phyloP scores from a whole-genome alignment of 805 yeast genomes.

The Millerozyma miso region DNA sequence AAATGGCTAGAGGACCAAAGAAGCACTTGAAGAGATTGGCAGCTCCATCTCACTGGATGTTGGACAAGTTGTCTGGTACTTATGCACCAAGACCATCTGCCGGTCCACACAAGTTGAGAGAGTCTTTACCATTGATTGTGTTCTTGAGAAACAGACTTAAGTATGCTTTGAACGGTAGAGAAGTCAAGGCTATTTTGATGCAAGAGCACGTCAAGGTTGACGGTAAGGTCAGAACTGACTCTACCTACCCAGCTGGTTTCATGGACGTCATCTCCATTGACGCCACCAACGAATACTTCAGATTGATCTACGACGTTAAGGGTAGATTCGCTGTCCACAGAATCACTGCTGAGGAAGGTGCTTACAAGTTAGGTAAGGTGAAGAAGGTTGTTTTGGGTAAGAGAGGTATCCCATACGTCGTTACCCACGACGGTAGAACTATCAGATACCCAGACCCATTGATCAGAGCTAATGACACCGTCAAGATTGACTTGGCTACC shows the following conservation, averaged over 20 bases:
- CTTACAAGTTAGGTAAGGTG: conserved; percentile 97
- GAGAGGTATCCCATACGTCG: conserved; percentile 97
- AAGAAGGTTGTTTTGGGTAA: conserved; percentile 98
- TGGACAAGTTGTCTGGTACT: conserved; percentile 99
- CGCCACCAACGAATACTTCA: conserved; percentile 99
- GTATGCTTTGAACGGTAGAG: conserved; percentile 99
- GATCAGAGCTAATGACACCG: conserved; percentile 96
- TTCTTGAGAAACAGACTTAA: conserved; percentile 98
- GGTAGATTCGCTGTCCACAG: conserved; percentile 99
- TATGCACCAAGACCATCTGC: conserved; percentile 99
- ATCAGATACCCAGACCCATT: conserved; percentile 99
- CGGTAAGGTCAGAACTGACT: conserved; percentile 98
- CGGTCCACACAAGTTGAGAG: conserved; percentile 99
- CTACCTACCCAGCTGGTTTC: conserved; percentile 99
- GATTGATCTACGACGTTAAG: conserved; percentile 96
- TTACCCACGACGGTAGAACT: conserved; percentile 99
- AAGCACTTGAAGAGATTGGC: conserved; percentile 99
- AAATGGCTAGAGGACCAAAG: conserved; percentile 49
- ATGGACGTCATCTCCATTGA: conserved; percentile 97
- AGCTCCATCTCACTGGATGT: conserved; percentile 99
- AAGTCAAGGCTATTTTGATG: conserved; percentile 96
- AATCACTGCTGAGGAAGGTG: conserved; percentile 97
- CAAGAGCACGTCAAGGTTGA: conserved; percentile 98
- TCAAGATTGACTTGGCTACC: conserved; percentile 91
- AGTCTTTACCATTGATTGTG: conserved; percentile 93